Evolutionary conservation across 768 basidiomycete genomes (phyloP).

Genomic region (Auricularia sp.): DNA sequence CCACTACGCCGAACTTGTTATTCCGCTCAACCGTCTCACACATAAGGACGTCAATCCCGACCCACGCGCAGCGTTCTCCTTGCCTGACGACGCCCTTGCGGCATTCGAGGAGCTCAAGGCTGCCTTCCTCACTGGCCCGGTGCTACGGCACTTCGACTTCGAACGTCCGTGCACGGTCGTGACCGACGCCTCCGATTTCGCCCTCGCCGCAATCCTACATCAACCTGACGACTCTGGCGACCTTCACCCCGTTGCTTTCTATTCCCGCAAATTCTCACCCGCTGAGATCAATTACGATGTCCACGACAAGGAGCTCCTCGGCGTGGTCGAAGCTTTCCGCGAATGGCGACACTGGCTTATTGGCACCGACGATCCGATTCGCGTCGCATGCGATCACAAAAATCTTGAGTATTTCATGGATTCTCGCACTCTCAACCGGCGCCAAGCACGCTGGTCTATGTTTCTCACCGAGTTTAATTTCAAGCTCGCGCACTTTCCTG

Average conservation of each 20-base stretch:
- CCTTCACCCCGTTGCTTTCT: slow-evolving; percentile 30
- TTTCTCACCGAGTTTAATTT: slow-evolving; percentile 28
- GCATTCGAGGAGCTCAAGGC: slow-evolving; percentile 23
- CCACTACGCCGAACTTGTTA: slow-evolving; percentile 23
- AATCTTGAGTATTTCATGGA: slow-evolving; percentile 12
- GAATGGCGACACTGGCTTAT: slow-evolving; percentile 24
- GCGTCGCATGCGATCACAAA: slow-evolving; percentile 26
- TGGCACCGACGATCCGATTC: slow-evolving; percentile 15
- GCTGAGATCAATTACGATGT: too few relatives aligned
- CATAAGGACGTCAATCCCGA: slow-evolving; percentile 11
- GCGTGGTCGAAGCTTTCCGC: not conserved
- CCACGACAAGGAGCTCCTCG: too few relatives aligned
- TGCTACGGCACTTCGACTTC: slow-evolving; percentile 25
- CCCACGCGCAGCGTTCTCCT: slow-evolving; percentile 11
- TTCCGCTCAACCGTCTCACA: slow-evolving; percentile 21
- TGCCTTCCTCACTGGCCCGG: slow-evolving; percentile 20
- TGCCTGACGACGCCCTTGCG: slow-evolving; percentile 5
- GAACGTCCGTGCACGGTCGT: slow-evolving; percentile 8
- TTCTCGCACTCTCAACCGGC: too few relatives aligned
- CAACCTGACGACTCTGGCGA: slow-evolving; percentile 8
- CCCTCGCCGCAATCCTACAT: slow-evolving; percentile 12
- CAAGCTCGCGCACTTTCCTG: not conserved
- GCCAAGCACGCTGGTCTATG: slow-evolving; percentile 22
- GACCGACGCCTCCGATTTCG: slow-evolving; percentile 24
- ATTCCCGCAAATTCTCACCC: too few relatives aligned